Evolutionary conservation across 768 basidiomycete genomes (phyloP).

Genomic region (Termitomyces sp.): DNA sequence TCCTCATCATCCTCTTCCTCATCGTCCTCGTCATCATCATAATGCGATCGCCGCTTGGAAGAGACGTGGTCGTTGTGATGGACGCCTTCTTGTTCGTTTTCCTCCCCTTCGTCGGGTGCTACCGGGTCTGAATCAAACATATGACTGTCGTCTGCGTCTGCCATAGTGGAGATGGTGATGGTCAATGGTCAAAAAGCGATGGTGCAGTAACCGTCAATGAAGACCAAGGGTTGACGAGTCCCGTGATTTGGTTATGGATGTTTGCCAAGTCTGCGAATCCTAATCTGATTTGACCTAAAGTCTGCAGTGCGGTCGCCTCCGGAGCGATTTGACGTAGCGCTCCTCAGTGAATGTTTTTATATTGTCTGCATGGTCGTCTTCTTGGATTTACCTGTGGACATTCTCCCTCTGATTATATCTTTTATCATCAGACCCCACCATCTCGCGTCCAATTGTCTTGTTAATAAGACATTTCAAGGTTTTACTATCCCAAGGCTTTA

Average conservation of each 20-base stretch:
- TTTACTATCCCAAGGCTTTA: constrained; percentile 53
- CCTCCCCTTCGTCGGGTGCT: constrained; percentile 34
- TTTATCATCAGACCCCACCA: constrained; percentile 47
- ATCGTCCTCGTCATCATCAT: constrained; percentile 29
- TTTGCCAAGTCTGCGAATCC: not conserved
- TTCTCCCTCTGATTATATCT: constrained; percentile 50
- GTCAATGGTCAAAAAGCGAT: constrained; percentile 15
- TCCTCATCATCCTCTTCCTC: constrained; percentile 41
- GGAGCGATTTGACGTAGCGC: not conserved
- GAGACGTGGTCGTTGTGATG: constrained; percentile 36
- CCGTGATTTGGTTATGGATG: not conserved
- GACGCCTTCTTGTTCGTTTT: constrained; percentile 26
- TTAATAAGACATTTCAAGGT: constrained; percentile 47
- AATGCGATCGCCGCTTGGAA: constrained; percentile 20
- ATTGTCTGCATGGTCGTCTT: constrained; percentile 32
- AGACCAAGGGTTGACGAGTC: not conserved
- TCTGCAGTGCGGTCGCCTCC: no score
- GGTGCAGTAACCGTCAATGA: not conserved
- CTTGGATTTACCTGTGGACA: constrained; percentile 57
- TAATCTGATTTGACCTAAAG: not conserved
- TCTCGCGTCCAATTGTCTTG: constrained; percentile 46
- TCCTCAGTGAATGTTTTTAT: not conserved
- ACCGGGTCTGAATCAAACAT: constrained; percentile 30
- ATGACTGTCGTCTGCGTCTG: constrained; percentile 30
- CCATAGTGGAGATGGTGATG: constrained; percentile 27